A percentile compares a stretch with the other conserved stretches of the same genome.
Conservation (phyloP, 164 flowering plant genomes). For the Chimonanthus salicifolius region DNA sequence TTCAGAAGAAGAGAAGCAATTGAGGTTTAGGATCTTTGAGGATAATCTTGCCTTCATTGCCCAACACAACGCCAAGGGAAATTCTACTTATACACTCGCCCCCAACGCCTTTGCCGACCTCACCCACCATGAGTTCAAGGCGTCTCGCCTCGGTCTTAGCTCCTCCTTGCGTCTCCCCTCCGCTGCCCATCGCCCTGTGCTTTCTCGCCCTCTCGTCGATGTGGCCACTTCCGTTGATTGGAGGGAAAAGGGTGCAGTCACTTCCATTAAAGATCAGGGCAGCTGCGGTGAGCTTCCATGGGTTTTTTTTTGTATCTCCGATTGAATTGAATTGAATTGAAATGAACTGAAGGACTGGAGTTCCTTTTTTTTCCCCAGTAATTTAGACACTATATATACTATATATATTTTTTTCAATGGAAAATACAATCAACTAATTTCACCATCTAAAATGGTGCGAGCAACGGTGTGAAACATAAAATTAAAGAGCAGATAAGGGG, state of each 20-base stretch:
- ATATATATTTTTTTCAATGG: too few relatives aligned
- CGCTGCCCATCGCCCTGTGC: background rate
- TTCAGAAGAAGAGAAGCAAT: conserved; percentile 45
- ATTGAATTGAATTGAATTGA: background rate
- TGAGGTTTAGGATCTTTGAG: conserved; percentile 54
- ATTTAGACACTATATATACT: too few relatives aligned
- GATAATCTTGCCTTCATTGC: conserved; percentile 56
- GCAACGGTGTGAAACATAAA: too few relatives aligned
- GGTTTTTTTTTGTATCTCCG: background rate
- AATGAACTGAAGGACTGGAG: too few relatives aligned
- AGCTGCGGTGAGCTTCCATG: conserved; percentile 58
- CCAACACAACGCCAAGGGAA: conserved; percentile 41
- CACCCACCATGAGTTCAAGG: conserved; percentile 74
- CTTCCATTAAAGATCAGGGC: conserved; percentile 83
- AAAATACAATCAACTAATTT: too few relatives aligned
- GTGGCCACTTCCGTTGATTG: conserved; percentile 82
- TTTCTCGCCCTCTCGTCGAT: background rate
- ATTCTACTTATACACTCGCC: conserved; percentile 53
- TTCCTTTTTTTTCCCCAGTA: too few relatives aligned
- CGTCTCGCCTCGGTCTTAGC: conserved; percentile 54
- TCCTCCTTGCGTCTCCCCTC: background rate
- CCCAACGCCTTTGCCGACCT: conserved; percentile 87
- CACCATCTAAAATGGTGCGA: too few relatives aligned
- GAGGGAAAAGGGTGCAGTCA: conserved; percentile 83
- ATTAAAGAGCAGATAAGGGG: too few relatives aligned